Evolutionary conservation across 257 asterid genomes (phyloP).

Genomic region (Paulownia fortunei): DNA sequence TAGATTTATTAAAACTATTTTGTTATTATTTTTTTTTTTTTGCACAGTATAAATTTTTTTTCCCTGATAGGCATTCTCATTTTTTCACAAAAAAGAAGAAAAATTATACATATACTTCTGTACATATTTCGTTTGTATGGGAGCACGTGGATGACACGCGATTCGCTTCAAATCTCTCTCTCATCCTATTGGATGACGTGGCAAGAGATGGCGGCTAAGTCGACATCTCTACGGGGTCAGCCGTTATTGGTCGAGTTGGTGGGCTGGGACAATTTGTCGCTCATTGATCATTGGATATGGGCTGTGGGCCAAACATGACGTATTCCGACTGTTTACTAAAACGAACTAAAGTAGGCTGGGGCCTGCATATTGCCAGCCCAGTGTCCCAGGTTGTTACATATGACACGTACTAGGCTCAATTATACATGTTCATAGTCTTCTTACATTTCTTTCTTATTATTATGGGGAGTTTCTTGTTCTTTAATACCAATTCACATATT

Average conservation of each 20-base stretch:
- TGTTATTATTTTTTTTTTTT: too few relatives aligned
- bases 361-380: constrained; percentile 23
- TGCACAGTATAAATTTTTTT: too few relatives aligned
- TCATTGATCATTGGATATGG: constrained; percentile 26
- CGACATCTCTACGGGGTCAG: background rate
- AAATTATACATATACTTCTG: background rate
- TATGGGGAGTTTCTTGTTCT: background rate
- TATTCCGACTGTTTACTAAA: background rate
- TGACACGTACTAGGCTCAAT: background rate
- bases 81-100: too few relatives aligned
- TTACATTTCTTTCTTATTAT: background rate
- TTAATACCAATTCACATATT: background rate
- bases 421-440: background rate
- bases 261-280: constrained; percentile 25
- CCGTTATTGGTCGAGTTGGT: constrained; percentile 15
- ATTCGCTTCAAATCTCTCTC: background rate
- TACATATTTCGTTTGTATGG: background rate
- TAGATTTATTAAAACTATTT: too few relatives aligned
- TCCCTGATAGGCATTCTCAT: too few relatives aligned
- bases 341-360: constrained; percentile 16
- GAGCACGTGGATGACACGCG: constrained; percentile 19
- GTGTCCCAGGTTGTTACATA: constrained; percentile 10
- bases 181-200: constrained; percentile 16
- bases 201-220: background rate
- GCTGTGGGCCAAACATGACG: constrained; percentile 30